Conservation (phyloP, 441 rosid species). For the Eruca vesicaria region DNA sequence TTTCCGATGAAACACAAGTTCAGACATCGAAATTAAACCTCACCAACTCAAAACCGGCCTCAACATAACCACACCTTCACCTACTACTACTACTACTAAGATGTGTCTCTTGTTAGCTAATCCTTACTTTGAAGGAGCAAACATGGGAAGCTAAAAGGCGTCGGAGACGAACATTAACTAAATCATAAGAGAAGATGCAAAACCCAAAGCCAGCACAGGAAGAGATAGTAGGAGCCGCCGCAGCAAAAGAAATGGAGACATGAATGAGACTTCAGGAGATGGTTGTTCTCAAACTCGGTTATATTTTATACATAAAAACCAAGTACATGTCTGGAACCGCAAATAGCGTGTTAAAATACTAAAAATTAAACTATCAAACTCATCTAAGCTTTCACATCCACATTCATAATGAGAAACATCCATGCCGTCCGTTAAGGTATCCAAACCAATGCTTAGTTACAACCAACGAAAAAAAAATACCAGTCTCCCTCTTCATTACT, state of each 20-base stretch:
- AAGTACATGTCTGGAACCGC: neutral
- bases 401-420: no score
- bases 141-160: neutral
- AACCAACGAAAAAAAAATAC: no score
- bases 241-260: no score
- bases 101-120: neutral
- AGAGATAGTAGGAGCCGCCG: no score
- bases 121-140: neutral
- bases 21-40: neutral
- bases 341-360: neutral
- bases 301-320: neutral
- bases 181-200: neutral
- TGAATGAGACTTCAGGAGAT: neutral
- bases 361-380: neutral
- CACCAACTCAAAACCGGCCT: neutral
- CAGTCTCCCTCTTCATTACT: no score
- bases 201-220: no score
- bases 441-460: no score
- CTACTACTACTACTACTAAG: neutral
- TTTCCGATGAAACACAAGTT: neutral
- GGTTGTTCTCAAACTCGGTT: neutral
- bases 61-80: neutral
- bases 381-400: neutral
- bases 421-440: no score
- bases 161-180: neutral